Evolutionary conservation across 1,284 basidiomycete genomes (phyloP).

Genomic region (Leccinum colubrinum): DNA sequence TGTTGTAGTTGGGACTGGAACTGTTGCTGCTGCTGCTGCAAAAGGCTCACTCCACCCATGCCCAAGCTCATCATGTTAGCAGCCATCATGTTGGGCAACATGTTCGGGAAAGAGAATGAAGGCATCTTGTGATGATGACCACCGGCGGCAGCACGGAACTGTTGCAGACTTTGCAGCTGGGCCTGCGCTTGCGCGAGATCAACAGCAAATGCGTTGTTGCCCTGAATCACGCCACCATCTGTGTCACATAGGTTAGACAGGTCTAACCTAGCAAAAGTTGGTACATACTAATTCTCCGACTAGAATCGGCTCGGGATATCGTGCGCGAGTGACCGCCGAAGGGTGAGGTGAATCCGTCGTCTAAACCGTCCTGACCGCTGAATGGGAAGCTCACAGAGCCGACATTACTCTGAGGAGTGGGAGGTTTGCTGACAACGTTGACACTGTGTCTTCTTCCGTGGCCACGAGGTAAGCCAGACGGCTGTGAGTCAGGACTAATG

Average conservation of each 20-base stretch:
- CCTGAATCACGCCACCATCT: slow-evolving; percentile 76
- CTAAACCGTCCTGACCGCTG: slow-evolving; percentile 60
- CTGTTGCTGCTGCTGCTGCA: slow-evolving; percentile 86
- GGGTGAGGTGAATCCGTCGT: slow-evolving; percentile 67
- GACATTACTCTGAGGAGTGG: slow-evolving; percentile 39
- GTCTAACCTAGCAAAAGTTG: neutral
- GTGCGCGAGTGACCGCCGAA: slow-evolving; percentile 76
- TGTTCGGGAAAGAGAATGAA: slow-evolving; percentile 97
- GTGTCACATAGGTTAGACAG: slow-evolving; percentile 12
- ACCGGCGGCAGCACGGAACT: slow-evolving; percentile 94
- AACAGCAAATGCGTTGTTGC: slow-evolving; percentile 62
- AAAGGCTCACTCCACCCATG: slow-evolving; percentile 73
- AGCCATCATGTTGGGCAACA: slow-evolving; percentile 93
- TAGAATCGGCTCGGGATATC: slow-evolving; percentile 74
- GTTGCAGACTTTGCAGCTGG: slow-evolving; percentile 93
- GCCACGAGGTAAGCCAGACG: slow-evolving; percentile 68
- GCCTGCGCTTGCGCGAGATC: slow-evolving; percentile 95
- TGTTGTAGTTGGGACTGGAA: slow-evolving; percentile 91
- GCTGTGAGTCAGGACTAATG: slow-evolving; percentile 64
- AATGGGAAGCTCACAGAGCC: slow-evolving; percentile 56
- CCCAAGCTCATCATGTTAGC: slow-evolving; percentile 92
- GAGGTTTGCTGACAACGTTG: slow-evolving; percentile 82
- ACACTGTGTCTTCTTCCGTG: slow-evolving; percentile 94
- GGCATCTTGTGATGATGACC: slow-evolving; percentile 96
- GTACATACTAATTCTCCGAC: slow-evolving; percentile 83